These are phyloP conservation scores for Phytophthora pistaciae DNA, from an alignment of 352 stramenopile species.

Conservation along the genomic window DNA sequence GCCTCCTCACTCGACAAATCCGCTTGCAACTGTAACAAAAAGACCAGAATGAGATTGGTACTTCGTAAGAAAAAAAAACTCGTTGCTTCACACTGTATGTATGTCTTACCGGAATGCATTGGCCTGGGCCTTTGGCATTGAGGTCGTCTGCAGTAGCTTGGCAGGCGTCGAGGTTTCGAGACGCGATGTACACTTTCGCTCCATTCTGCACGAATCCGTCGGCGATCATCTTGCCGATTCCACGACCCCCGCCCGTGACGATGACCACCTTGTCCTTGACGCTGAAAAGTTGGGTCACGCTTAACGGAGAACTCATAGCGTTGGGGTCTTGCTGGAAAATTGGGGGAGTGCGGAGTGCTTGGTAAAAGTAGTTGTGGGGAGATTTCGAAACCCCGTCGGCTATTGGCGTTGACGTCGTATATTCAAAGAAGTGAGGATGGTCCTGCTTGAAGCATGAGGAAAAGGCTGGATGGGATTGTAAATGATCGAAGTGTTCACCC, in stretches of 20 bases:
- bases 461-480: too few species aligned
- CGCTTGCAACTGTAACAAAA: slow-evolving; percentile 37
- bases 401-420: too few species aligned
- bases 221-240: slow-evolving; percentile 97
- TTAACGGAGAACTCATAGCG: too few species aligned
- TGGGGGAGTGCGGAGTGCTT: too few species aligned
- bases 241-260: slow-evolving; percentile 93
- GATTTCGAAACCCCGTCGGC: too few species aligned
- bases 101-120: slow-evolving; percentile 61
- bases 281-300: slow-evolving; percentile 31
- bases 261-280: slow-evolving; percentile 87
- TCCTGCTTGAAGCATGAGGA: too few species aligned
- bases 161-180: slow-evolving; percentile 84
- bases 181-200: slow-evolving; percentile 95
- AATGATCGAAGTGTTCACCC: too few species aligned
- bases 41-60: background rate
- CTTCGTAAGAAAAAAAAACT: background rate
- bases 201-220: slow-evolving; percentile 93
- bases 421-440: too few species aligned
- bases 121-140: slow-evolving; percentile 64
- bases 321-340: too few species aligned
- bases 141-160: slow-evolving; percentile 76
- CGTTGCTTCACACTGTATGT: background rate
- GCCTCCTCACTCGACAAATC: slow-evolving; percentile 43
- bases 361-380: too few species aligned